phyloP scores from a whole-genome alignment of 2,329 filamentous ascomycete species.

The Diaporthe eres region DNA sequence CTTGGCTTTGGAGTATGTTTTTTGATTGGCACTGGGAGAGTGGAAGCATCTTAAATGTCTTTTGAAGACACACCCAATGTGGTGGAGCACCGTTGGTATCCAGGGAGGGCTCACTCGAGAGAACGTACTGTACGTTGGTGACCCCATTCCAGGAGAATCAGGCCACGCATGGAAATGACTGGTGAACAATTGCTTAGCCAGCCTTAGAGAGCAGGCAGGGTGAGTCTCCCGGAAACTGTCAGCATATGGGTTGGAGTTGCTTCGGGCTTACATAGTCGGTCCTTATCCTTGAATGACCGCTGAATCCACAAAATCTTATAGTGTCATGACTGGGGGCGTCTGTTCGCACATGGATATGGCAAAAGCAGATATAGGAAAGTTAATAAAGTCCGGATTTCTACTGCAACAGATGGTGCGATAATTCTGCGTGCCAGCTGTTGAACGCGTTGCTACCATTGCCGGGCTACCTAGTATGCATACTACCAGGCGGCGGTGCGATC shows the following conservation, averaged over 20 bases:
- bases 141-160: conserved; percentile 37
- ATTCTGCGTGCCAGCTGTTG: not conserved
- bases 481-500: not conserved
- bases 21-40: not conserved
- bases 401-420: not conserved
- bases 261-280: conserved; percentile 24
- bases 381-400: not conserved
- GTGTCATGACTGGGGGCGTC: not conserved
- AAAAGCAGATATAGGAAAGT: not conserved
- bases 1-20: conserved; percentile 23
- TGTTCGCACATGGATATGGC: not conserved
- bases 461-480: not conserved
- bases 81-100: not conserved
- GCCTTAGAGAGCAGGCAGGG: conserved; percentile 16
- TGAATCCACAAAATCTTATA: not conserved
- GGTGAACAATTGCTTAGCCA: conserved; percentile 9
- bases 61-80: not conserved
- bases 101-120: conserved; percentile 15
- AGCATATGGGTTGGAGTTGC: conserved; percentile 30
- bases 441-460: not conserved
- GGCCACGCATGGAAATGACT: conserved; percentile 4
- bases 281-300: conserved; percentile 15
- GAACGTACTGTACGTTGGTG: conserved; percentile 6
- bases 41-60: conserved; percentile 5
- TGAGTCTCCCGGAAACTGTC: not conserved